Evolutionary conservation across 805 yeast genomes (phyloP), one percentile per base, ranked within the genome.

Genomic region (Nakazawaea ambrosiae): DNA sequence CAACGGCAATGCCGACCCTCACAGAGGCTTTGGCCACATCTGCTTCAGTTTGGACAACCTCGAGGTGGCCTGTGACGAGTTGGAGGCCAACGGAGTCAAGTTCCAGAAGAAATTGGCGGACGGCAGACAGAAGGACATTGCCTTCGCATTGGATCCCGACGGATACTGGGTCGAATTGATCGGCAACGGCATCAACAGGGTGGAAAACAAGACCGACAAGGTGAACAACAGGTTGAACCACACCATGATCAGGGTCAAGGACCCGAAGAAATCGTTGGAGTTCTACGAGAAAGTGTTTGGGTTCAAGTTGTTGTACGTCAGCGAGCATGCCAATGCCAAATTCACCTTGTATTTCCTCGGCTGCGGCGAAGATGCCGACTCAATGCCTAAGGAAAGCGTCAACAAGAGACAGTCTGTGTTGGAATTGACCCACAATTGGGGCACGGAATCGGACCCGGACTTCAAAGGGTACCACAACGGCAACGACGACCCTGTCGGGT

Each of bases 151-250:
- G 49, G 98, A 92, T 53, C 97, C 97, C 5, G 90, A 90, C 61
- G 92, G 92, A 50, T 92, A 92, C 65, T 90, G 98, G 98, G 74
- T 90, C 51, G 98, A 90, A 67, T 63, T 90, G 52, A 74, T 90
- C 48, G 78, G 77, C 51, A 79, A 73, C 48, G 67, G 62, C 15
- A 46, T 64, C 27, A 56, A 59, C 43, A 69, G 71, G 50, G 44
- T 47, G 10, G 71, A 64, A 18, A 64, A 50, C 20, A 55, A 47
- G 20, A 60, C 78, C 16, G 65, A 66, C 41, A 35, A 45, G 2
- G 36, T 58, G 5, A 58, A 68, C 14, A 69, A 71, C 54, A 65
- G 70, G 44, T 73, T 90, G 60, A 89, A 90, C 63, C 97, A 90
- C 61, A 65, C 92, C 5, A 90, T 92, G 98, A 73, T 90, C 47